Evolutionary conservation across 257 asterid genomes (phyloP).

Genomic region (Knoxia roxburghii): DNA sequence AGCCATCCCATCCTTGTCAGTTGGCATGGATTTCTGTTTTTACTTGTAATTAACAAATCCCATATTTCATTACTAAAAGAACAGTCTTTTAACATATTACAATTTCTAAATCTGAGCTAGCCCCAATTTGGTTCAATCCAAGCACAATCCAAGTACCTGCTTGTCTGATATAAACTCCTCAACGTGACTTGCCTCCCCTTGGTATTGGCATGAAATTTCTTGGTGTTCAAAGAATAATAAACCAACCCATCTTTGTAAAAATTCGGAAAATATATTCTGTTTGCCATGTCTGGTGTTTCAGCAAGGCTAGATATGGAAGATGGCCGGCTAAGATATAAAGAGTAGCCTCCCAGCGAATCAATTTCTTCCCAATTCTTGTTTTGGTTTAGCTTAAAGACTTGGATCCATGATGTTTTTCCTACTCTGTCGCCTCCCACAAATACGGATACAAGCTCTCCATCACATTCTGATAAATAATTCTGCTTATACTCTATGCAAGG

Average conservation of each 20-base stretch:
- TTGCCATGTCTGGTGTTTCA: not conserved
- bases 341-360: not conserved
- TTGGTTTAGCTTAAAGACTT: not conserved
- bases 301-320: not conserved
- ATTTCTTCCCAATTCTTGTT: not conserved
- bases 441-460: not conserved
- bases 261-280: slow-evolving; percentile 2
- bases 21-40: no score
- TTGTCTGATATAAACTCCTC: not conserved
- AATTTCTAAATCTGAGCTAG: no score
- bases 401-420: not conserved
- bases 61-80: no score
- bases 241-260: not conserved
- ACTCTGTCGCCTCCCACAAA: not conserved
- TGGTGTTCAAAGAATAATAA: slow-evolving; percentile 1
- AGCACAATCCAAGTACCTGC: not conserved
- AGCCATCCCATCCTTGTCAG: no score
- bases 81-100: no score
- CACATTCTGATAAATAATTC: not conserved
- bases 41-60: no score
- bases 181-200: not conserved
- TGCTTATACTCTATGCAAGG: not conserved
- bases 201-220: slow-evolving; percentile 2
- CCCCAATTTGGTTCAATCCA: not conserved
- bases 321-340: not conserved